Evolutionary conservation across 208 protist genomes (phyloP).

Genomic region (Entamoeba nuttalli): DNA sequence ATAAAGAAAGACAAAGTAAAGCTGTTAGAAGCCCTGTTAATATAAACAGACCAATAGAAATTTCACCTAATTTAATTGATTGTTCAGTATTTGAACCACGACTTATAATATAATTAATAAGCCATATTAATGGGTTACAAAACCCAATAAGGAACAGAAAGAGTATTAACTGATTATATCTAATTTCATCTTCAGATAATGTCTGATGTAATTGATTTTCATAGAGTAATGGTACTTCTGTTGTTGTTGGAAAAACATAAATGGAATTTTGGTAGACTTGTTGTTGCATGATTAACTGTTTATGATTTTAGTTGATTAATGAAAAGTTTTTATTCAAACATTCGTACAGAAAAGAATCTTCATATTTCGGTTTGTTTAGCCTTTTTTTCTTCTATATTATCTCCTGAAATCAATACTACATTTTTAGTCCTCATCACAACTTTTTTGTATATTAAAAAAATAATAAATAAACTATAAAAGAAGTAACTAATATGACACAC

Average conservation of each 20-base stretch:
- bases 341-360: too few relatives aligned
- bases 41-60: not conserved
- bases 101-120: not conserved
- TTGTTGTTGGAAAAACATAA: not conserved
- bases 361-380: too few relatives aligned
- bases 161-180: not conserved
- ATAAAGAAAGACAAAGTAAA: too few relatives aligned
- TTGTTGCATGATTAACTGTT: too few relatives aligned
- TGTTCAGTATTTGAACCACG: not conserved
- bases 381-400: too few relatives aligned
- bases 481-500: too few relatives aligned
- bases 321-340: too few relatives aligned
- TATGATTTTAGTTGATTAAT: too few relatives aligned
- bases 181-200: not conserved
- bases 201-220: not conserved
- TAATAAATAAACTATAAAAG: too few relatives aligned
- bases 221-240: not conserved
- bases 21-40: not conserved
- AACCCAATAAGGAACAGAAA: not conserved
- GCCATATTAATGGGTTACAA: not conserved
- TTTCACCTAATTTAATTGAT: not conserved
- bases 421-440: too few relatives aligned
- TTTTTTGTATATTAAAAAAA: too few relatives aligned
- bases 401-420: too few relatives aligned
- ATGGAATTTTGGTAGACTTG: not conserved